Evolutionary conservation across 1,139 yeast genomes (phyloP).

Genomic region (Arxiozyma bovina): DNA sequence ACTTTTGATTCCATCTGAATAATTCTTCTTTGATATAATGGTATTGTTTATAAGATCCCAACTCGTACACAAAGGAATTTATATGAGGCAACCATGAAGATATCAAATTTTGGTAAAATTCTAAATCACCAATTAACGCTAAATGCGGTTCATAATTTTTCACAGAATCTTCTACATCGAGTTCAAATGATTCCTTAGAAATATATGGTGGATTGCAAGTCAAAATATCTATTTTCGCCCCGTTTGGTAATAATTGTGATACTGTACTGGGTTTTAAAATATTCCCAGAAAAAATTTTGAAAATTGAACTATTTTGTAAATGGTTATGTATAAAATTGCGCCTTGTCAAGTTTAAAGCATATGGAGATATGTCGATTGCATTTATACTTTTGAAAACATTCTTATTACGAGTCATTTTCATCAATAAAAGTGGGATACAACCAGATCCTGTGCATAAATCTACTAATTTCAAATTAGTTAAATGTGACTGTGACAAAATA

Average conservation of each 20-base stretch:
- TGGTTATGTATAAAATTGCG: background rate
- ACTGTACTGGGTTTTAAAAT: background rate
- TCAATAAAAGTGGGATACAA: constrained; percentile 58
- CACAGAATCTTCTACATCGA: constrained; percentile 50
- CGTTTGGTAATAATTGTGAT: background rate
- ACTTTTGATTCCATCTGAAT: background rate
- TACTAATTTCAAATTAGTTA: constrained; percentile 31
- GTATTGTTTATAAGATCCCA: constrained; percentile 34
- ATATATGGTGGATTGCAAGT: constrained; percentile 90
- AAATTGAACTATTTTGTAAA: background rate
- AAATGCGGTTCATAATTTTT: constrained; percentile 59
- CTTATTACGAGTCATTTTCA: constrained; percentile 29
- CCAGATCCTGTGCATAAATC: constrained; percentile 93
- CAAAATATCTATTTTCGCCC: constrained; percentile 40
- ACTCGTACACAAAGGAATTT: constrained; percentile 37
- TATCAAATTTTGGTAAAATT: constrained; percentile 56
- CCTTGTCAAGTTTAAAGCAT: constrained; percentile 45
- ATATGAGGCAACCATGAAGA: constrained; percentile 27
- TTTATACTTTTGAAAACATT: constrained; percentile 21
- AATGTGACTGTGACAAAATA: background rate
- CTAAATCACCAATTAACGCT: constrained; percentile 70
- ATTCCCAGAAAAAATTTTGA: background rate
- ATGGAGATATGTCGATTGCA: constrained; percentile 54
- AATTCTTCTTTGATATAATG: constrained; percentile 14
- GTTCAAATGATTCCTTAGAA: constrained; percentile 38